Percentiles rank a stretch among this genome's conserved stretches.
phyloP scores from a whole-genome alignment of 2,329 filamentous ascomycete species.

The Herpotrichia juniperi region DNA sequence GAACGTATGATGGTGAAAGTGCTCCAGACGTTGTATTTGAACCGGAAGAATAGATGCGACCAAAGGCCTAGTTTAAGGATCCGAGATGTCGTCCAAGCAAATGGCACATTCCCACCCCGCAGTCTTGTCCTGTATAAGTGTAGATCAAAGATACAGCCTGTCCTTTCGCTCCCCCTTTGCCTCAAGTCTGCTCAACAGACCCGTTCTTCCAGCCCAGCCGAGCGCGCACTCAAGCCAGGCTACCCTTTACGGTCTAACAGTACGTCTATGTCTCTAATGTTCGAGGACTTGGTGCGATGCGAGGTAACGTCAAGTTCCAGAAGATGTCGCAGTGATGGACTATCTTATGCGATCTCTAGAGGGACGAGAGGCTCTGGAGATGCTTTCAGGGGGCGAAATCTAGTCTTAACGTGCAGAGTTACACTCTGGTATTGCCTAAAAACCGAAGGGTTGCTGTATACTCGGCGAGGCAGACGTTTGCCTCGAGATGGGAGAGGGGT shows the following conservation, averaged over 20 bases:
- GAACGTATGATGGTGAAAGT: not conserved
- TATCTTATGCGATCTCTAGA: not conserved
- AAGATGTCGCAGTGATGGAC: not conserved
- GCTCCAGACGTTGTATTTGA: not conserved
- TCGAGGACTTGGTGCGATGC: not conserved
- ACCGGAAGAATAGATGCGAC: not conserved
- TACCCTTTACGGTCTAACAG: not conserved
- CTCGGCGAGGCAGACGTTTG: constrained; percentile 26
- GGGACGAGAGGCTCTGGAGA: not conserved
- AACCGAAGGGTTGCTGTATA: not conserved
- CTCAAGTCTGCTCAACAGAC: not conserved
- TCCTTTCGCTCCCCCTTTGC: not conserved
- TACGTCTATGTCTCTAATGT: not conserved
- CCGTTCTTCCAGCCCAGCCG: constrained; percentile 10
- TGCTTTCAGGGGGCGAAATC: not conserved
- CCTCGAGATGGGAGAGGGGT: constrained; percentile 17
- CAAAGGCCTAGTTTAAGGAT: not conserved
- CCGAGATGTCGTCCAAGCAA: constrained; percentile 13
- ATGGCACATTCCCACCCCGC: constrained; percentile 13
- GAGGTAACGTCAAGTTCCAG: not conserved
- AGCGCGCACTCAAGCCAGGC: constrained; percentile 14
- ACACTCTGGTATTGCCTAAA: too few species aligned
- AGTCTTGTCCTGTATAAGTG: not conserved
- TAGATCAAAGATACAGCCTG: not conserved
- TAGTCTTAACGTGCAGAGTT: too few species aligned